Conservation (phyloP, 2,329 filamentous ascomycete species). For the Penicillium sp. region DNA sequence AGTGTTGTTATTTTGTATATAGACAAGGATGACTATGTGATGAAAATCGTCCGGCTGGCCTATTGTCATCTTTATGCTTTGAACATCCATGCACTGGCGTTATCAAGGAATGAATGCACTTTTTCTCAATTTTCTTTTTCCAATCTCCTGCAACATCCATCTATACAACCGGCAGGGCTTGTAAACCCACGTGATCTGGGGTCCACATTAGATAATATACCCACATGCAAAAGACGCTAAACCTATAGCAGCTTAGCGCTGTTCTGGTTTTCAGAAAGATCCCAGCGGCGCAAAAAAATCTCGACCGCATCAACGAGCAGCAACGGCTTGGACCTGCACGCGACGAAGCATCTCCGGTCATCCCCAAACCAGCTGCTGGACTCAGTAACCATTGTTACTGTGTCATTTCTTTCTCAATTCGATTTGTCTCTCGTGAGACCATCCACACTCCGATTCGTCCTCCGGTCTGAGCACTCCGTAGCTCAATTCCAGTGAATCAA, state of each 20-base stretch:
- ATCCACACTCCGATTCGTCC: conserved; percentile 10
- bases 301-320: conserved; percentile 38
- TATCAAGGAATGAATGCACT: too few relatives aligned
- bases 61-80: neutral
- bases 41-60: conserved; percentile 4
- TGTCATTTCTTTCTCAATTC: conserved; percentile 11
- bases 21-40: conserved; percentile 5
- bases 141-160: too few relatives aligned
- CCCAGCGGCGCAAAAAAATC: conserved; percentile 38
- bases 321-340: conserved; percentile 32
- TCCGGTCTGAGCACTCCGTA: conserved; percentile 20
- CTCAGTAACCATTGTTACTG: conserved; percentile 13
- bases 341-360: conserved; percentile 26
- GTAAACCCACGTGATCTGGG: conserved; percentile 27
- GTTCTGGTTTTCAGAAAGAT: conserved; percentile 39
- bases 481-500: conserved; percentile 15
- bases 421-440: conserved; percentile 12
- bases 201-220: too few relatives aligned
- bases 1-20: conserved; percentile 14
- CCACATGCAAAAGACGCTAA: conserved; percentile 28
- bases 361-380: conserved; percentile 21
- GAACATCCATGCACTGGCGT: too few relatives aligned
- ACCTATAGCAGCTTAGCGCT: conserved; percentile 24
- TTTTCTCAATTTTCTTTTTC: too few relatives aligned
- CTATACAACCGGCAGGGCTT: conserved; percentile 1